Evolutionary conservation across 164 flowering plant species (phyloP).

Genomic region (Hamamelis virginiana): DNA sequence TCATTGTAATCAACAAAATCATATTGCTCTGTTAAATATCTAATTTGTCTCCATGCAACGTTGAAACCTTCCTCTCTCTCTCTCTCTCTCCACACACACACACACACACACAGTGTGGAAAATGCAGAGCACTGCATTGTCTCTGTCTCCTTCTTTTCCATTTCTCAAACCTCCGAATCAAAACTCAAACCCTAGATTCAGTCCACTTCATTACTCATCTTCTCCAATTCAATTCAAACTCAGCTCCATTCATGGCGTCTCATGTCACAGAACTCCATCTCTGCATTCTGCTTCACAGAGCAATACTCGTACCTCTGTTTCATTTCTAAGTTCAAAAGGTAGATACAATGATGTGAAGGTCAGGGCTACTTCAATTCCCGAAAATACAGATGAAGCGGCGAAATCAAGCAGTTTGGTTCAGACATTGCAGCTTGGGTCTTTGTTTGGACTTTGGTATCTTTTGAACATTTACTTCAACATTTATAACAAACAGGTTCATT

Average conservation of each 20-base stretch:
- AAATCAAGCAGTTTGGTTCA: slow-evolving; percentile 5
- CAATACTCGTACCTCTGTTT: not conserved
- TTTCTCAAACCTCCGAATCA: slow-evolving; percentile 9
- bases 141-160: slow-evolving; percentile 20
- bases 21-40: too few relatives aligned
- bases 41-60: slow-evolving; percentile 16
- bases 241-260: not conserved
- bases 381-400: slow-evolving; percentile 5
- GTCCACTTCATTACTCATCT: not conserved
- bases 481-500: slow-evolving; percentile 59
- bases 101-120: not conserved
- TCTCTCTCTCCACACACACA: not conserved
- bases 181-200: not conserved
- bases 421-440: slow-evolving; percentile 38
- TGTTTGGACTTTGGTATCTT: slow-evolving; percentile 56
- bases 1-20: too few relatives aligned
- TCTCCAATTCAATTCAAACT: not conserved
- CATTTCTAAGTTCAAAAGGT: not conserved
- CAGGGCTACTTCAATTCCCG: slow-evolving; percentile 27
- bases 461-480: slow-evolving; percentile 67
- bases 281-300: not conserved
- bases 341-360: slow-evolving; percentile 7
- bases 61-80: slow-evolving; percentile 1
- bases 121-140: slow-evolving; percentile 20
- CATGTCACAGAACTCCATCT: not conserved